phyloP scores from a whole-genome alignment of 2,329 filamentous ascomycete genomes.

The Phialemonium atrogriseum region DNA sequence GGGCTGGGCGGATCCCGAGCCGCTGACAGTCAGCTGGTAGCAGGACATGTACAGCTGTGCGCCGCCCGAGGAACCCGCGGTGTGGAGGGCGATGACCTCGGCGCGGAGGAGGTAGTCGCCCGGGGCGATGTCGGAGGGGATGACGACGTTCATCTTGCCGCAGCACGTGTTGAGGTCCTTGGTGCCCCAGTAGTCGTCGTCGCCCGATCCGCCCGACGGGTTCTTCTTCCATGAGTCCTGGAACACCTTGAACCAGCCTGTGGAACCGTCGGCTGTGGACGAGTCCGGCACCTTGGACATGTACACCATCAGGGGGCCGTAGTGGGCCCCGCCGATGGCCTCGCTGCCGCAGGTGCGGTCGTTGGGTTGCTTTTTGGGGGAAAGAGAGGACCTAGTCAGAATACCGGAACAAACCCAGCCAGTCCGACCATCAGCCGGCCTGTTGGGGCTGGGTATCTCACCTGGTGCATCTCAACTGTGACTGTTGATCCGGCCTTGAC shows the following conservation, averaged over 20 bases:
- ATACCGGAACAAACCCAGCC: too few relatives aligned
- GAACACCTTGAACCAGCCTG: slow-evolving; percentile 45
- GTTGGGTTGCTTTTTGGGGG: slow-evolving; percentile 7
- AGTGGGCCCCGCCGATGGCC: slow-evolving; percentile 46
- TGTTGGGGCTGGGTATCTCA: not conserved
- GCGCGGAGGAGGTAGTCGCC: slow-evolving; percentile 38
- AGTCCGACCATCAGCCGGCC: too few relatives aligned
- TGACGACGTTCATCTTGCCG: slow-evolving; percentile 27
- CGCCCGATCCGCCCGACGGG: slow-evolving; percentile 24
- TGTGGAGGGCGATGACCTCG: slow-evolving; percentile 40
- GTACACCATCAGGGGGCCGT: slow-evolving; percentile 44
- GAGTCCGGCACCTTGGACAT: slow-evolving; percentile 41
- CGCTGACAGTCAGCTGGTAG: slow-evolving; percentile 25
- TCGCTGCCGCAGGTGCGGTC: slow-evolving; percentile 36
- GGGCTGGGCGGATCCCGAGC: slow-evolving; percentile 19
- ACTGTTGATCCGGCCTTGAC: slow-evolving; percentile 36
- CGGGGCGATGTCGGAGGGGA: slow-evolving; percentile 21
- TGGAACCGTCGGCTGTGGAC: slow-evolving; percentile 30
- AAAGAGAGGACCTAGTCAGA: slow-evolving; percentile 8
- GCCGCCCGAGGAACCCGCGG: slow-evolving; percentile 23
- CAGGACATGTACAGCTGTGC: slow-evolving; percentile 31
- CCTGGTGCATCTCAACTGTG: slow-evolving; percentile 45
- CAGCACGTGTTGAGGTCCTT: slow-evolving; percentile 33
- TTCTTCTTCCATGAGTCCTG: slow-evolving; percentile 32
- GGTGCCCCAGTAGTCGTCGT: slow-evolving; percentile 37